Conservation (phyloP, 345 rosid species). For the Kernera saxatilis region DNA sequence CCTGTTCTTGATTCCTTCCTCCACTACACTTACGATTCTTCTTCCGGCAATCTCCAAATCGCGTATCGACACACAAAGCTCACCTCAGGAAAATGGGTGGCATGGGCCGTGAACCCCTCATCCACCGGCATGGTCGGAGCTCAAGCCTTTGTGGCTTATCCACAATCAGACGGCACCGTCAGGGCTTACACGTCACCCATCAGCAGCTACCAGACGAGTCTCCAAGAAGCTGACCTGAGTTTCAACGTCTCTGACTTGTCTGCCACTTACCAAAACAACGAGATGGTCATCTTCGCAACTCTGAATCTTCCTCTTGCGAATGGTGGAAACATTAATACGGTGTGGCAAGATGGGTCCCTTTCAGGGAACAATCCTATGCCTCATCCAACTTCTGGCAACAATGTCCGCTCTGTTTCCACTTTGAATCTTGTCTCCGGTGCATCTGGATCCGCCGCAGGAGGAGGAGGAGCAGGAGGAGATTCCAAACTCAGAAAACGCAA, state of each 20-base stretch:
- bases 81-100: constrained; percentile 55
- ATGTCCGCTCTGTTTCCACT: constrained; percentile 51
- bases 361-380: constrained; percentile 34
- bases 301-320: constrained; percentile 33
- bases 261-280: constrained; percentile 46
- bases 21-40: constrained; percentile 59
- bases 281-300: constrained; percentile 66
- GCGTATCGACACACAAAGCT: constrained; percentile 66
- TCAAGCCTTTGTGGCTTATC: constrained; percentile 80
- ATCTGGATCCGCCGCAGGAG: constrained; percentile 21
- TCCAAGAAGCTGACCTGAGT: constrained; percentile 52
- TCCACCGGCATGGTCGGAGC: constrained; percentile 65
- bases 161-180: constrained; percentile 45
- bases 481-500: constrained; percentile 42
- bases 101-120: constrained; percentile 85
- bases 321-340: constrained; percentile 46
- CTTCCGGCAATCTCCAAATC: constrained; percentile 47
- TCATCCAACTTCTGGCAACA: constrained; percentile 53
- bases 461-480: constrained; percentile 29
- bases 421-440: constrained; percentile 55
- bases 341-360: constrained; percentile 83
- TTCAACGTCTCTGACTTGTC: constrained; percentile 55
- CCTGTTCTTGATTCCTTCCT: constrained; percentile 61
- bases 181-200: constrained; percentile 65
- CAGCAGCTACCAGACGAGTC: constrained; percentile 38